phyloP scores from a whole-genome alignment of 2,329 filamentous ascomycete genomes.

The Pseudogymnoascus sp. region DNA sequence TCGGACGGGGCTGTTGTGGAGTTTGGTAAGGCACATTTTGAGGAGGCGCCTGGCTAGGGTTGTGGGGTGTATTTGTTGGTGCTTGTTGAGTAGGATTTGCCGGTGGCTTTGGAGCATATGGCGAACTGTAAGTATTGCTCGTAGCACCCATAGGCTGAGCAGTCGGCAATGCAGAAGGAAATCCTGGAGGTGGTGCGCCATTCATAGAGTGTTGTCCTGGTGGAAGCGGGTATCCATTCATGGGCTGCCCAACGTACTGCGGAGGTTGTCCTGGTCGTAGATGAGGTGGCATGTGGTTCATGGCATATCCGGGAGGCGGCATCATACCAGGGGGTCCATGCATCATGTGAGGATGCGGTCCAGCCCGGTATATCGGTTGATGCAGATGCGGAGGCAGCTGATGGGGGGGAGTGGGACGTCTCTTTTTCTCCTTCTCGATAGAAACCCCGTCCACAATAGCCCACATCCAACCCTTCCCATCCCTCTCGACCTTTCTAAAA shows the following conservation, averaged over 20 bases:
- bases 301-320: constrained; percentile 21
- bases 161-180: constrained; percentile 19
- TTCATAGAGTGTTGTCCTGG: constrained; percentile 16
- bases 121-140: constrained; percentile 27
- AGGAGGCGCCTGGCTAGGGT: constrained; percentile 10
- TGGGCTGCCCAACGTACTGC: constrained; percentile 20
- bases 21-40: constrained; percentile 5
- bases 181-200: constrained; percentile 13
- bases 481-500: constrained; percentile 46
- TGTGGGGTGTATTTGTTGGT: constrained; percentile 10
- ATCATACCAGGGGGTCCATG: constrained; percentile 20
- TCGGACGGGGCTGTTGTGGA: constrained; percentile 12
- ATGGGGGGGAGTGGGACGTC: constrained; percentile 32
- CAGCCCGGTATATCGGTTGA: constrained; percentile 24
- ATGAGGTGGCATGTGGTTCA: constrained; percentile 20
- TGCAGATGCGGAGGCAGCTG: constrained; percentile 27
- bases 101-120: constrained; percentile 28
- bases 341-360: constrained; percentile 20
- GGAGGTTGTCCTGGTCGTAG: constrained; percentile 19
- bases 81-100: constrained; percentile 13
- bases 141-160: constrained; percentile 15
- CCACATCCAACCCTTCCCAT: constrained; percentile 52
- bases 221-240: constrained; percentile 17
- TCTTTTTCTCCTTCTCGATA: constrained; percentile 51
- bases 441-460: constrained; percentile 44